phyloP scores from a whole-genome alignment of 805 yeast genomes.

The Ogataea paradorogensis region DNA sequence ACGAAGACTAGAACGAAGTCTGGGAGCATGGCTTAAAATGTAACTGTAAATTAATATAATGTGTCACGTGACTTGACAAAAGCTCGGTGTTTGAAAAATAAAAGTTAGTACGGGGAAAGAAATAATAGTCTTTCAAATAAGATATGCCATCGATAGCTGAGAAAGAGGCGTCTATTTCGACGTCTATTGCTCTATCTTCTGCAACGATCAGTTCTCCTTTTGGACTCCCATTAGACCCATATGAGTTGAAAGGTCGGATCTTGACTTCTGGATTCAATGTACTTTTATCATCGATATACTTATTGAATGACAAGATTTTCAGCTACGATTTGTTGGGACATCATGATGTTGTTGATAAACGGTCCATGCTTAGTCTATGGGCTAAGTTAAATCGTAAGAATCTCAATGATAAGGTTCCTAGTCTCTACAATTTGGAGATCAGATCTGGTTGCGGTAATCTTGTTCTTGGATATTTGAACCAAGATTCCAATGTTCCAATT shows the following conservation, averaged over 20 bases:
- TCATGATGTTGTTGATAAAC: conserved; percentile 33
- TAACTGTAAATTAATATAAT: neutral
- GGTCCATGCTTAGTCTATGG: conserved; percentile 68
- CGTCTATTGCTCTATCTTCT: conserved; percentile 33
- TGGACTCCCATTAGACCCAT: conserved; percentile 59
- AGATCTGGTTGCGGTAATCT: conserved; percentile 83
- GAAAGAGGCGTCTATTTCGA: conserved; percentile 23
- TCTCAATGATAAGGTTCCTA: conserved; percentile 57
- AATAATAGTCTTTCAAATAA: neutral
- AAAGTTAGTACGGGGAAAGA: conserved; percentile 1
- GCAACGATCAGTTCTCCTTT: conserved; percentile 51
- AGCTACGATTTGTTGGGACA: conserved; percentile 64
- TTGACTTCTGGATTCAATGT: conserved; percentile 56
- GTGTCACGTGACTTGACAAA: conserved; percentile 18
- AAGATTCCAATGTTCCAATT: conserved; percentile 20
- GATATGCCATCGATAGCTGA: conserved; percentile 28
- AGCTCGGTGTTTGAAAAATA: conserved; percentile 7
- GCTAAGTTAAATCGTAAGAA: conserved; percentile 47
- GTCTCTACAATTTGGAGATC: conserved; percentile 59
- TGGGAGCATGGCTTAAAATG: conserved; percentile 13
- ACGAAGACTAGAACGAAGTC: conserved; percentile 19
- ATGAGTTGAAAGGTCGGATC: conserved; percentile 42
- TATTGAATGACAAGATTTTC: conserved; percentile 54
- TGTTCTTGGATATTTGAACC: conserved; percentile 64
- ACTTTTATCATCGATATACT: conserved; percentile 52